Evolutionary conservation across 495 filamentous ascomycete species (phyloP), one percentile per base, ranked within the genome.

Genomic region (Apodospora peruviana): DNA sequence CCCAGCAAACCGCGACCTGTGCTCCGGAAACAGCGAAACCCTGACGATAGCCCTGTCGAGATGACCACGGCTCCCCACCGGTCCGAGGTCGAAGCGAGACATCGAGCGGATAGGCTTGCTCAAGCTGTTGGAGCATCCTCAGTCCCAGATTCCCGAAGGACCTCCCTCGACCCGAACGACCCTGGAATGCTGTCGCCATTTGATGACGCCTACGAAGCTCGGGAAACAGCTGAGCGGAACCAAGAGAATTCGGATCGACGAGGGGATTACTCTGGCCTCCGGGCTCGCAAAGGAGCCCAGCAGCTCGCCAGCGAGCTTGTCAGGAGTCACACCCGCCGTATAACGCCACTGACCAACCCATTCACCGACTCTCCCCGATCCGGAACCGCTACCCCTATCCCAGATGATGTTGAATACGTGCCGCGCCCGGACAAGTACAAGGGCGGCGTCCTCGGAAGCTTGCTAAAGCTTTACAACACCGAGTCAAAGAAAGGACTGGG

Each of bases 391-490:
- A 64, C 65, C 1, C 62, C 65, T 2, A 21, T 64, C 22, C 72
- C 77, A 14, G 68, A 76, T 43, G 80, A 87, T 45, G 2, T 51
- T 20, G 73, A 77, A 38, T 90, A 88, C 55, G 74, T 87, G 5
- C 81, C 84, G 35, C 74, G 74, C 12, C 90, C 88, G 3, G 61
- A 75, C 5, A 76, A 85, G 41, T 93, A 87, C 60, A 85, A 82
- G 38, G 81, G 82, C 32, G 88, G 91, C 23, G 78, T 94, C 38
- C 71, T 97, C 7, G 82, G 84, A 4, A 86, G 81, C 7, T 68
- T 97, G 2, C 69, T 96, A 45, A 94, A 87, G 63, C 75, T 95
- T 10, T 85, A 91, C 56, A 77, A 79, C 45, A 47, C 66, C 27
- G 59, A 63, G 3, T 48, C 62, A 23, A 57, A 51, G 17, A 24